Conservation (phyloP, 2,329 filamentous ascomycete genomes). For the Phaeoacremonium minimum region DNA sequence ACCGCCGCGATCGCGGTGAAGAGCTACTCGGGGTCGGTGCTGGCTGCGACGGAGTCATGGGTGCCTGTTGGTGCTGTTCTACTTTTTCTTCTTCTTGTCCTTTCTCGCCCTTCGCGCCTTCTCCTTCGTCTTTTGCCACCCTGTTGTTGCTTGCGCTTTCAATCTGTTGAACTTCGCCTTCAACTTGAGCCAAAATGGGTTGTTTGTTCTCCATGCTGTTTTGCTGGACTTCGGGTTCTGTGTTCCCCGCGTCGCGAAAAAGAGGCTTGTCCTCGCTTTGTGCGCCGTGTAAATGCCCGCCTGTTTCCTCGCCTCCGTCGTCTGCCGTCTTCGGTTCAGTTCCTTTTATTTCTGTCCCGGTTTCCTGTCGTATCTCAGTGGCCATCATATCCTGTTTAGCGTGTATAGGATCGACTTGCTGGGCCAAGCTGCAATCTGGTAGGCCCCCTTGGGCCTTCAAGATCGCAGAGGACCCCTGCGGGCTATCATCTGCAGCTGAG, state of each 20-base stretch:
- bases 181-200: slow-evolving; percentile 9
- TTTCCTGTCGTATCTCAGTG: not conserved
- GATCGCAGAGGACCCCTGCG: no score
- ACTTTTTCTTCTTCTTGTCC: not conserved
- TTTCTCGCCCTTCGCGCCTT: slow-evolving; percentile 5
- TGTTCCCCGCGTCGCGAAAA: slow-evolving; percentile 11
- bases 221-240: slow-evolving; percentile 11
- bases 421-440: no score
- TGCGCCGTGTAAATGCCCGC: not conserved
- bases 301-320: not conserved
- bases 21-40: not conserved
- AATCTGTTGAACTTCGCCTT: slow-evolving; percentile 10
- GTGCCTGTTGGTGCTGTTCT: not conserved
- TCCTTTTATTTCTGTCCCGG: not conserved
- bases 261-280: slow-evolving; percentile 8
- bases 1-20: not conserved
- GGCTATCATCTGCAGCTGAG: no score
- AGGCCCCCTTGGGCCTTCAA: no score
- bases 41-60: not conserved
- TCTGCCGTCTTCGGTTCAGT: not conserved
- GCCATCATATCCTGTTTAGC: not conserved
- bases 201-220: not conserved
- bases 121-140: slow-evolving; percentile 1
- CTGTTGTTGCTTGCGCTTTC: slow-evolving; percentile 9
- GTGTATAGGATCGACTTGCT: no score